Conservation (phyloP, 179 eudicot species). For the Amaranthus tricolor region DNA sequence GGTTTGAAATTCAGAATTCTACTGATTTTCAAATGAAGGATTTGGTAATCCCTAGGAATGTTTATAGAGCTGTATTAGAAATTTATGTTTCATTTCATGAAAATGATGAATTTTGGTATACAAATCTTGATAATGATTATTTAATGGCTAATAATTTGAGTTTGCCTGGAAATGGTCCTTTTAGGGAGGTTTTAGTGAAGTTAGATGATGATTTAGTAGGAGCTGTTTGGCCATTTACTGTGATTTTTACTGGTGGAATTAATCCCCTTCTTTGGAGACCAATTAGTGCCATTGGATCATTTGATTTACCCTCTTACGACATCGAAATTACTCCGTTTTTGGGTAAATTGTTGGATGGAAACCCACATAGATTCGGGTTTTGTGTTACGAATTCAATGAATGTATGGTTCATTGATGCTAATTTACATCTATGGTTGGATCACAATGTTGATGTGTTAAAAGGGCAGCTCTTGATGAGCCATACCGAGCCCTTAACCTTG, state of each 20-base stretch:
- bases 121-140: conserved; percentile 65
- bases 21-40: conserved; percentile 47
- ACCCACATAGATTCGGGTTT: conserved; percentile 51
- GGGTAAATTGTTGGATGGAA: conserved; percentile 67
- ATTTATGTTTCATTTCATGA: conserved; percentile 88
- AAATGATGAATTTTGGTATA: conserved; percentile 85
- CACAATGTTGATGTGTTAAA: conserved; percentile 33
- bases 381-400: conserved; percentile 74
- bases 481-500: conserved; percentile 21
- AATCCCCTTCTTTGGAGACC: conserved; percentile 96
- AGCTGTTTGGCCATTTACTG: conserved; percentile 86
- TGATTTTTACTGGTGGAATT: conserved; percentile 82
- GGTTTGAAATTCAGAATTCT: conserved; percentile 72
- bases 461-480: conserved; percentile 44
- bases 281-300: conserved; percentile 77
- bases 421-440: conserved; percentile 93
- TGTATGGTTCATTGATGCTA: conserved; percentile 91
- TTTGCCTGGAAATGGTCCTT: conserved; percentile 70
- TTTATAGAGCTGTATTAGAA: conserved; percentile 79
- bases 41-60: conserved; percentile 61
- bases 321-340: conserved; percentile 81
- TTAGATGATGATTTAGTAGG: conserved; percentile 66
- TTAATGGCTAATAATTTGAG: conserved; percentile 54
- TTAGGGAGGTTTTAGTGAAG: conserved; percentile 79
- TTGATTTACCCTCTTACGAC: conserved; percentile 80